A percentile compares a stretch with the other conserved stretches of the same genome.
Conservation (phyloP, 257 asterid species). For the Cynanchum wilfordii region DNA sequence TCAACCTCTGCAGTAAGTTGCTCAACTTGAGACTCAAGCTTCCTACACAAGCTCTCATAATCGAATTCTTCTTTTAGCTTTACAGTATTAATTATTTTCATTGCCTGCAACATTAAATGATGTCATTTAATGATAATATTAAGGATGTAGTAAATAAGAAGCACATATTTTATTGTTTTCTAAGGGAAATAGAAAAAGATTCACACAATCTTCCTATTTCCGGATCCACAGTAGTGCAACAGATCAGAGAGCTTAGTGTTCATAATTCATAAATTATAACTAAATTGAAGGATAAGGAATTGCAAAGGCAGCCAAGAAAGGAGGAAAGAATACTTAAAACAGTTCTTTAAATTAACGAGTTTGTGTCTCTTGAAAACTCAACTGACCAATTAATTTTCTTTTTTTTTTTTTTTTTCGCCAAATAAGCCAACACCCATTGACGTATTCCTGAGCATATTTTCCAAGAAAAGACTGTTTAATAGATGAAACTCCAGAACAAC, state of each 20-base stretch:
- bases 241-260: conserved; percentile 2
- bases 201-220: neutral
- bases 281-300: neutral
- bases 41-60: conserved; percentile 81
- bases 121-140: neutral
- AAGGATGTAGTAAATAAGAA: neutral
- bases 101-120: conserved; percentile 59
- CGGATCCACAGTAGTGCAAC: neutral
- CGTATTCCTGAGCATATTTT: too few relatives aligned
- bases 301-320: neutral
- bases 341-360: too few relatives aligned
- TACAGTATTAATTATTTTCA: conserved; percentile 73
- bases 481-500: neutral
- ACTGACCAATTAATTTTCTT: too few relatives aligned
- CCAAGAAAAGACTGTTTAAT: neutral
- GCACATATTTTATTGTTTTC: neutral
- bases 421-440: too few relatives aligned
- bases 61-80: conserved; percentile 92
- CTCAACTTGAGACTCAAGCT: conserved; percentile 73
- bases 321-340: neutral
- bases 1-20: conserved; percentile 71
- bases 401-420: too few relatives aligned
- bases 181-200: neutral
- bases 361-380: too few relatives aligned
- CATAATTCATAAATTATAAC: neutral